These are phyloP conservation scores for Endotrypanum monterogeii DNA, from an alignment of 208 protist genomes.

Conservation along the genomic window DNA sequence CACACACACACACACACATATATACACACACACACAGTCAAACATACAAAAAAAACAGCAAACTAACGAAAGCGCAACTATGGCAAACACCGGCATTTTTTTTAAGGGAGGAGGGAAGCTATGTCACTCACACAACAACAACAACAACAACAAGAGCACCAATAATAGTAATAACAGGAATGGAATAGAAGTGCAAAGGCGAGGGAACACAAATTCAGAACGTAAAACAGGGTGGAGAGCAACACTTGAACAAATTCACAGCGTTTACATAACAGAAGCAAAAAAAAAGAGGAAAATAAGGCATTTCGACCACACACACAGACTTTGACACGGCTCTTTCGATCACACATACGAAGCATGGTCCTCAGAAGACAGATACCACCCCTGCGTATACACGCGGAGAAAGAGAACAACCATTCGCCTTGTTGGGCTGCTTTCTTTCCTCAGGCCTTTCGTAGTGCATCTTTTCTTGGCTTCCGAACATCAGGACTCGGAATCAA, in stretches of 20 bases:
- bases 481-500: slow-evolving; percentile 11
- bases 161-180: too few relatives aligned
- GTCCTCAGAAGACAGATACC: neutral
- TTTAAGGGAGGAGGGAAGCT: too few relatives aligned
- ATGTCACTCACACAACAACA: too few relatives aligned
- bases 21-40: neutral
- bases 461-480: neutral
- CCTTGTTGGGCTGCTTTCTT: neutral
- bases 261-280: slow-evolving; percentile 7
- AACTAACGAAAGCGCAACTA: too few relatives aligned
- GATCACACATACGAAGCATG: neutral
- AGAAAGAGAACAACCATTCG: neutral
- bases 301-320: neutral
- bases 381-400: neutral
- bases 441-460: neutral
- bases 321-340: neutral
- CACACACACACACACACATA: neutral
- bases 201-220: neutral
- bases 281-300: neutral
- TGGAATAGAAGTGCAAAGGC: too few relatives aligned
- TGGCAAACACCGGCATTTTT: too few relatives aligned
- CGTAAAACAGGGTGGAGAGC: neutral
- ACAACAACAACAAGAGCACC: too few relatives aligned
- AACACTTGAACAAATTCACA: slow-evolving; percentile 2
- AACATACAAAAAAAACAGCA: neutral